phyloP scores from a whole-genome alignment of 805 yeast genomes.

The Grigorovia yakushimaensis region DNA sequence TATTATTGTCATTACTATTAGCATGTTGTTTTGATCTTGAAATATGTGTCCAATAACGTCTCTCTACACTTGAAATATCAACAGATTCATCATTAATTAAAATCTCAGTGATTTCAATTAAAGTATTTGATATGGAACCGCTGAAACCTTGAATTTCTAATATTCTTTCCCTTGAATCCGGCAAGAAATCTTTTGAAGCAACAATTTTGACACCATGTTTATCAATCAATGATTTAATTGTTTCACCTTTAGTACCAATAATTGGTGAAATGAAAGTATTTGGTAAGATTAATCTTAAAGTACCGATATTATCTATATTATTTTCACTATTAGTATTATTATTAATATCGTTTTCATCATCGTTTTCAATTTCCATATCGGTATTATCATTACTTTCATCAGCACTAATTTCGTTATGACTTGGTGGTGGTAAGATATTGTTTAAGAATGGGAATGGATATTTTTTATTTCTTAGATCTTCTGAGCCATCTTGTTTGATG shows the following conservation, averaged over 20 bases:
- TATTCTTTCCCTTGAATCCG: constrained; percentile 73
- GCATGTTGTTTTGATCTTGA: not conserved
- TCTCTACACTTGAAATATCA: constrained; percentile 14
- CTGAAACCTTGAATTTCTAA: constrained; percentile 82
- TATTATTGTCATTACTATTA: constrained; percentile 3
- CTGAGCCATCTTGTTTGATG: constrained; percentile 5
- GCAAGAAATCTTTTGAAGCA: constrained; percentile 75
- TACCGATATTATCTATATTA: constrained; percentile 20
- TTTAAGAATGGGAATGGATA: constrained; percentile 36
- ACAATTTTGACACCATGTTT: constrained; percentile 65
- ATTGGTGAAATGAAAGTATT: constrained; percentile 82
- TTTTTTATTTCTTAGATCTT: constrained; percentile 19
- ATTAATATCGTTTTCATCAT: not conserved
- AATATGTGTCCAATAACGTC: constrained; percentile 60
- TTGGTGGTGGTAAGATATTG: constrained; percentile 25
- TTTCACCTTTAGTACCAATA: constrained; percentile 73
- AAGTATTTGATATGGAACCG: constrained; percentile 49
- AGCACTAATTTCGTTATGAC: constrained; percentile 16
- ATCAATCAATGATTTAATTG: constrained; percentile 62
- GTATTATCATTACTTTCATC: constrained; percentile 7
- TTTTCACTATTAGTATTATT: constrained; percentile 5
- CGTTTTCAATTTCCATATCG: too few species aligned
- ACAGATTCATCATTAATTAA: constrained; percentile 15
- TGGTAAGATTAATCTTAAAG: constrained; percentile 62
- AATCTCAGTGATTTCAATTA: constrained; percentile 40